A percentile compares a stretch with the other conserved stretches of the same genome.
Conservation (phyloP, 2,329 filamentous ascomycete genomes). For the Sphaerulina musiva region DNA sequence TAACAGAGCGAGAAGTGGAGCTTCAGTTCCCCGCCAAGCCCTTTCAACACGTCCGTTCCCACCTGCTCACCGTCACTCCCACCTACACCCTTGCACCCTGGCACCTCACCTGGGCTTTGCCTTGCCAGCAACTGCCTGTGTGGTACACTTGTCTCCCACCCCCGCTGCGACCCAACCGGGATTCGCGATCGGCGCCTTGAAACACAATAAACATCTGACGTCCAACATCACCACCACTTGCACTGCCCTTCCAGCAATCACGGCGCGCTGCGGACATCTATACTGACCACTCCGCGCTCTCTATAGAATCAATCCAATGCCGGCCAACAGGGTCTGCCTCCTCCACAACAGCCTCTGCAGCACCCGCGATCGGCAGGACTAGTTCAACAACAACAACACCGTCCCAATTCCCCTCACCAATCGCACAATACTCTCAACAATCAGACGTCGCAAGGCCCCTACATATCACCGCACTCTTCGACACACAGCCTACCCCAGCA, state of each 20-base stretch:
- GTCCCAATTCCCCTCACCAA: slow-evolving; percentile 57
- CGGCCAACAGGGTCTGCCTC: slow-evolving; percentile 59
- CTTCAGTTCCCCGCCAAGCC: slow-evolving; percentile 10
- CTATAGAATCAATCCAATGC: slow-evolving; percentile 29
- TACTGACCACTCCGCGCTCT: slow-evolving; percentile 15
- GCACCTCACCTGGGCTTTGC: slow-evolving; percentile 5
- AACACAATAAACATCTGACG: slow-evolving; percentile 17
- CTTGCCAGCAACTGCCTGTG: slow-evolving; percentile 7
- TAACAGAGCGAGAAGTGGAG: background rate
- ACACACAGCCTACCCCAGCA: slow-evolving; percentile 48
- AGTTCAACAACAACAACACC: slow-evolving; percentile 67
- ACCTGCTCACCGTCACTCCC: slow-evolving; percentile 5
- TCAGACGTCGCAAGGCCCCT: slow-evolving; percentile 51
- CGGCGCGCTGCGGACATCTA: slow-evolving; percentile 11
- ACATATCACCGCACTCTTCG: slow-evolving; percentile 61
- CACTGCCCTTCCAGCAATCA: slow-evolving; percentile 13
- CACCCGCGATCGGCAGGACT: slow-evolving; percentile 66
- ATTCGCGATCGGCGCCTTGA: slow-evolving; percentile 18
- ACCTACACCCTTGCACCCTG: slow-evolving; percentile 13
- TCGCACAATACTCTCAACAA: slow-evolving; percentile 50
- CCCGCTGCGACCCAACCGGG: slow-evolving; percentile 11
- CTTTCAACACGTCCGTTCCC: slow-evolving; percentile 6
- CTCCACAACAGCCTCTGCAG: slow-evolving; percentile 56
- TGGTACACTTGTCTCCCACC: slow-evolving; percentile 1
- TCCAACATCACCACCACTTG: slow-evolving; percentile 3